A percentile compares a stretch with the other conserved stretches of the same genome.
phyloP scores from a whole-genome alignment of 1,284 basidiomycete genomes.

The Ustilago hordei region DNA sequence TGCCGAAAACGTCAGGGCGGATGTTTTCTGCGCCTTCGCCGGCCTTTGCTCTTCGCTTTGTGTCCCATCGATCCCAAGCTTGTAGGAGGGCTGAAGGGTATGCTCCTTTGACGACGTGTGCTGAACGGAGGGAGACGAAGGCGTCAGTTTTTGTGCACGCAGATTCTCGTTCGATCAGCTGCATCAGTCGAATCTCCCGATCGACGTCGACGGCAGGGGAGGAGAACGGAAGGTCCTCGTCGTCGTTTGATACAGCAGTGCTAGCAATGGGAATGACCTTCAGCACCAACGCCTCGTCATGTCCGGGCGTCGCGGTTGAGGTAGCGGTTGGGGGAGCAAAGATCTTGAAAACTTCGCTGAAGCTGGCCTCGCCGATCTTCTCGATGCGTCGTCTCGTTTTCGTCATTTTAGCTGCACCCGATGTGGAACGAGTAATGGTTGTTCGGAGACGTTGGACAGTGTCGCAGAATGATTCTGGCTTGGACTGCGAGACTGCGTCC shows the following conservation, averaged over 20 bases:
- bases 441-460: constrained; percentile 19
- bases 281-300: constrained; percentile 38
- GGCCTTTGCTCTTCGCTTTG: constrained; percentile 71
- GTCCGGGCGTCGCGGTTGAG: not conserved
- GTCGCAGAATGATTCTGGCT: constrained; percentile 18
- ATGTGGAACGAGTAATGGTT: not conserved
- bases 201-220: constrained; percentile 77
- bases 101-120: constrained; percentile 84
- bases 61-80: constrained; percentile 87
- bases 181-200: constrained; percentile 88
- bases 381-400: constrained; percentile 43
- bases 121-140: constrained; percentile 68
- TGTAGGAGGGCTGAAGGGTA: constrained; percentile 83
- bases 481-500: constrained; percentile 28
- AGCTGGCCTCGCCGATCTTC: constrained; percentile 96
- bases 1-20: constrained; percentile 80
- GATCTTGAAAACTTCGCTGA: constrained; percentile 89
- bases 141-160: constrained; percentile 18
- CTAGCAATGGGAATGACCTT: constrained; percentile 80
- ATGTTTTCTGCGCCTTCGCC: constrained; percentile 80
- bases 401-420: not conserved
- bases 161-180: constrained; percentile 72
- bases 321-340: not conserved
- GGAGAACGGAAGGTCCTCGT: constrained; percentile 67
- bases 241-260: constrained; percentile 55